These are phyloP conservation scores for Ilyonectria robusta DNA, from an alignment of 2,329 filamentous ascomycete genomes.

Conservation along the genomic window DNA sequence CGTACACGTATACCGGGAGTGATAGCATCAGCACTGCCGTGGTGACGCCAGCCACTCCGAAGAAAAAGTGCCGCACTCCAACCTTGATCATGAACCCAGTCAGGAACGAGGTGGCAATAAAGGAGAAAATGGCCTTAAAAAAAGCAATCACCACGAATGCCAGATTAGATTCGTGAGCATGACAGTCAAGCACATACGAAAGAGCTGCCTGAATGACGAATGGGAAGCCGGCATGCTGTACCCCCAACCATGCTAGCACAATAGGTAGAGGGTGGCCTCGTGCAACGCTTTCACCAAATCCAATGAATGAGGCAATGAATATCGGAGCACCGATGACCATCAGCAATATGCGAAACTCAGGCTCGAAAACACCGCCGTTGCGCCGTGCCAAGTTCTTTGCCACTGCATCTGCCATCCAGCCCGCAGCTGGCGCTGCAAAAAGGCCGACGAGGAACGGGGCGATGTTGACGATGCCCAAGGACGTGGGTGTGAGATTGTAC, in stretches of 20 bases:
- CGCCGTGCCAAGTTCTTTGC: background rate
- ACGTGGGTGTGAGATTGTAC: conserved; percentile 12
- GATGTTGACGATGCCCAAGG: conserved; percentile 9
- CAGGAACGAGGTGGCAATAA: conserved; percentile 9
- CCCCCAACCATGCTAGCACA: background rate
- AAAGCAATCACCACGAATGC: conserved; percentile 16
- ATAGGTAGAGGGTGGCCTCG: conserved; percentile 12
- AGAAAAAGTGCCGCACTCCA: conserved; percentile 10
- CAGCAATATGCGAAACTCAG: conserved; percentile 14
- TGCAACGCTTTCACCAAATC: conserved; percentile 4
- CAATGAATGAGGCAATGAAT: conserved; percentile 5
- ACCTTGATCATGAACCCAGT: background rate
- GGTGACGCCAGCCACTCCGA: conserved; percentile 7
- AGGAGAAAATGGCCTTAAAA: conserved; percentile 15
- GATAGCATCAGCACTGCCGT: conserved; percentile 3
- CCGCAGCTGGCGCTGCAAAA: background rate
- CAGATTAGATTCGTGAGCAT: background rate
- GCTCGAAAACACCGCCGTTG: conserved; percentile 13
- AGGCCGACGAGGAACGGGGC: conserved; percentile 1
- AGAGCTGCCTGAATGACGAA: conserved; percentile 9
- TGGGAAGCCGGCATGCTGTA: conserved; percentile 7
- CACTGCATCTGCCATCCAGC: conserved; percentile 10
- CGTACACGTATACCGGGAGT: conserved; percentile 10
- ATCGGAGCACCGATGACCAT: conserved; percentile 6
- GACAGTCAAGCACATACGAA: conserved; percentile 8